Conservation (phyloP, 2,329 filamentous ascomycete genomes). For the Xylariaceae sp. region DNA sequence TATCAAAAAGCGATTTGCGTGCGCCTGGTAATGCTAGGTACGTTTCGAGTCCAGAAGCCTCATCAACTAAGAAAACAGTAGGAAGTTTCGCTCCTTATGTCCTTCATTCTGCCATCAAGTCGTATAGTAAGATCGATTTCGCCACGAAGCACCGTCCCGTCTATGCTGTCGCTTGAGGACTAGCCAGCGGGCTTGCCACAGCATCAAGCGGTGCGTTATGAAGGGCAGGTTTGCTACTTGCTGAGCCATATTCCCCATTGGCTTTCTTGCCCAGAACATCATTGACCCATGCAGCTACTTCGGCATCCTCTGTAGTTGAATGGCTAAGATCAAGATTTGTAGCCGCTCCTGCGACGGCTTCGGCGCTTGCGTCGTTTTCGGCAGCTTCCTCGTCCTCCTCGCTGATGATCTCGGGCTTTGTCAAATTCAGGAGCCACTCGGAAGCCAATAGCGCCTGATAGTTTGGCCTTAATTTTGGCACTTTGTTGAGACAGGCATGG, state of each 20-base stretch:
- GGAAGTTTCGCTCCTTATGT: no score
- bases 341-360: conserved; percentile 38
- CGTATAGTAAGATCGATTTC: conserved; percentile 1
- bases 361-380: conserved; percentile 31
- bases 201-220: conserved; percentile 82
- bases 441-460: conserved; percentile 88
- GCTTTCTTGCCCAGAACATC: conserved; percentile 63
- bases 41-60: no score
- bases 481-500: conserved; percentile 84
- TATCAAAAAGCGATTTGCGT: conserved; percentile 15
- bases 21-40: conserved; percentile 26
- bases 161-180: conserved; percentile 26
- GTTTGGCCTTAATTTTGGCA: conserved; percentile 85
- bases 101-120: conserved; percentile 7
- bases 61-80: no score
- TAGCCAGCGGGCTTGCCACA: conserved; percentile 49
- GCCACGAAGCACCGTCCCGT: not conserved
- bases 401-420: conserved; percentile 56
- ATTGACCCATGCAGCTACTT: conserved; percentile 84
- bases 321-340: conserved; percentile 39
- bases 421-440: conserved; percentile 75
- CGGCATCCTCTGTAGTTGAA: conserved; percentile 61
- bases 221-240: conserved; percentile 68
- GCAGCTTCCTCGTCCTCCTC: conserved; percentile 33
- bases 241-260: conserved; percentile 46